Evolutionary conservation across 805 yeast species (phyloP), one percentile per base, ranked within the genome.

Genomic region (Helenozyma baotianmanensis): DNA sequence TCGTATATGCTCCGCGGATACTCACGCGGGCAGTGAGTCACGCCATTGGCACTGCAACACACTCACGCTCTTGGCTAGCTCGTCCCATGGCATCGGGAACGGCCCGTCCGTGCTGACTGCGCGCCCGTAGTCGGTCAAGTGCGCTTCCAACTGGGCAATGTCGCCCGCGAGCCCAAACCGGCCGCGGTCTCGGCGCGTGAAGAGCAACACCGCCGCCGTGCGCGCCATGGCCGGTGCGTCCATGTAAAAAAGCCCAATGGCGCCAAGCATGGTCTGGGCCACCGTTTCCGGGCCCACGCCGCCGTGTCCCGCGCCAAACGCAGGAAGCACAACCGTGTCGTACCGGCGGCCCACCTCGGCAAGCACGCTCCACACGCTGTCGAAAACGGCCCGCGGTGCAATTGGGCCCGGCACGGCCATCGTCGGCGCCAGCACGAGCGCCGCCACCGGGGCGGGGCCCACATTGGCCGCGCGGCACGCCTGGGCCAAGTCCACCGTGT

Each of bases 261-360:
- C 54, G 11, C 50, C 51, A 14, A 48, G 27, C 43, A 54, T 52
- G 12, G 45, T 23, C 17, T 41, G 43, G 3, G 54, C 50, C 7
- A 43, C 50, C 8, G 27, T 34, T 6, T 29, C 35, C 9, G 37
- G 37, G 21, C 43, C 45, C 13, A 53, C 23, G 2, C 38, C 37
- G 4, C 60, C 60, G 34, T 45, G 49, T 1, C 60, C 60, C 3
- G 58, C 48, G 6, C 58, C 60, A 9, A 55, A 36, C 2, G 54
- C 58, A 2, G 60, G 60, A n/a, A 54, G 35, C 6, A 55, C 31
- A 23, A 52, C 27, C 23, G 41, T 43, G 7, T 31, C 35, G 4
- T 38, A n/a, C 8, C 25, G n/a, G 17, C 23, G 33, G 9, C 29
- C 23, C 4, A 14, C 15, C 3, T 38, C 30, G 21, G 35, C 18